Percentiles rank a stretch among this genome's conserved stretches.
phyloP scores from a whole-genome alignment of 768 basidiomycete species.

The Suillus subaureus region DNA sequence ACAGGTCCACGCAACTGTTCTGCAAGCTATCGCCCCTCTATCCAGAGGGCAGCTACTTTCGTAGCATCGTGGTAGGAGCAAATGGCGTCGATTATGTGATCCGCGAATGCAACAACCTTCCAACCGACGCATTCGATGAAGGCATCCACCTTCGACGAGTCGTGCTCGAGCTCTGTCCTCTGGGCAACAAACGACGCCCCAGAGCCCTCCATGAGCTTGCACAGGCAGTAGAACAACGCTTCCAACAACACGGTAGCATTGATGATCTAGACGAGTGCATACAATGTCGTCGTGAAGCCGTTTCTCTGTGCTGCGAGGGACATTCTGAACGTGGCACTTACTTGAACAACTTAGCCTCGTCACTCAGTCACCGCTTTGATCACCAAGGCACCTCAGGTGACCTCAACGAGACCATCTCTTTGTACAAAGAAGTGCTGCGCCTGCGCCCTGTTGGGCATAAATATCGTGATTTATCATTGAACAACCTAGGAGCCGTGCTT shows the following conservation, averaged over 20 bases:
- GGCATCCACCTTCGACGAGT: neutral
- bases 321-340: neutral
- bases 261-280: neutral
- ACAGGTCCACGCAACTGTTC: neutral
- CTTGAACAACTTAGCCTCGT: neutral
- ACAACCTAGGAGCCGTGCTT: constrained; percentile 11
- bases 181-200: neutral
- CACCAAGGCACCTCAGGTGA: neutral
- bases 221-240: too few species aligned
- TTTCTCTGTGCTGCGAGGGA: neutral
- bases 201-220: neutral
- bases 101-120: neutral
- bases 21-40: neutral
- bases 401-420: neutral
- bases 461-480: constrained; percentile 7
- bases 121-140: neutral
- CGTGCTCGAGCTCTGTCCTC: neutral
- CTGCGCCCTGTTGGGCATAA: neutral
- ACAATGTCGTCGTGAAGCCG: neutral
- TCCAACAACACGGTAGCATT: neutral
- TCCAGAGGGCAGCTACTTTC: neutral
- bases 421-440: neutral
- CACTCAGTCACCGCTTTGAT: neutral
- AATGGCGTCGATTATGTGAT: neutral
- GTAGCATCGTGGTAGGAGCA: neutral